These are phyloP conservation scores for Nigrospora oryzae DNA, from an alignment of 2,329 filamentous ascomycete genomes.

Conservation along the genomic window DNA sequence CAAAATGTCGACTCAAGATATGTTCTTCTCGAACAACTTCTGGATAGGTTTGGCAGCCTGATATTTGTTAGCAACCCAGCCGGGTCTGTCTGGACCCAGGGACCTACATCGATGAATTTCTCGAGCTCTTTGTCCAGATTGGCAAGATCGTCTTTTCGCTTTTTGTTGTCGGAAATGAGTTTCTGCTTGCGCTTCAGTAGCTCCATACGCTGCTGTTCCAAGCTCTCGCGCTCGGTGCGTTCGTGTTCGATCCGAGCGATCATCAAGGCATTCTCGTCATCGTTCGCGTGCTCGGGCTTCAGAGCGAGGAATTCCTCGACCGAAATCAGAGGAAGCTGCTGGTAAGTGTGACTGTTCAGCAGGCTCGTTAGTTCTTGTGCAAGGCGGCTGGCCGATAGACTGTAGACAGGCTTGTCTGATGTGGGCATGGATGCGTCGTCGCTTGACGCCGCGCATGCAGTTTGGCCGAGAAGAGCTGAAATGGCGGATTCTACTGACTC, in stretches of 20 bases:
- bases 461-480: no score
- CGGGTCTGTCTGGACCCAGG: background rate
- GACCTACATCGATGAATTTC: slow-evolving; percentile 78
- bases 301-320: slow-evolving; percentile 71
- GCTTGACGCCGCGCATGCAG: background rate
- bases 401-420: background rate
- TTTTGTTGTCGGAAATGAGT: slow-evolving; percentile 69
- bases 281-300: slow-evolving; percentile 65
- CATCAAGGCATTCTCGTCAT: slow-evolving; percentile 75
- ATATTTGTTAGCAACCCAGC: slow-evolving; percentile 8
- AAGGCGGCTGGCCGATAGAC: slow-evolving; percentile 3
- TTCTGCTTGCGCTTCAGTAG: slow-evolving; percentile 59
- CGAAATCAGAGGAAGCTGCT: slow-evolving; percentile 75
- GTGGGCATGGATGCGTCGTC: background rate
- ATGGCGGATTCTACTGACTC: slow-evolving; percentile 51
- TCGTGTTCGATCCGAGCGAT: slow-evolving; percentile 88
- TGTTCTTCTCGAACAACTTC: slow-evolving; percentile 67
- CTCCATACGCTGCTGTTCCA: slow-evolving; percentile 78
- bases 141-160: slow-evolving; percentile 84
- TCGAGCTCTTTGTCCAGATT: slow-evolving; percentile 88
- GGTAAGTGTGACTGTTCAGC: slow-evolving; percentile 68
- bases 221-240: slow-evolving; percentile 68
- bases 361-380: slow-evolving; percentile 12
- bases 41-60: slow-evolving; percentile 84
- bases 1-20: slow-evolving; percentile 6